Conservation (phyloP, 2,329 filamentous ascomycete species). For the Colletotrichum sp. region DNA sequence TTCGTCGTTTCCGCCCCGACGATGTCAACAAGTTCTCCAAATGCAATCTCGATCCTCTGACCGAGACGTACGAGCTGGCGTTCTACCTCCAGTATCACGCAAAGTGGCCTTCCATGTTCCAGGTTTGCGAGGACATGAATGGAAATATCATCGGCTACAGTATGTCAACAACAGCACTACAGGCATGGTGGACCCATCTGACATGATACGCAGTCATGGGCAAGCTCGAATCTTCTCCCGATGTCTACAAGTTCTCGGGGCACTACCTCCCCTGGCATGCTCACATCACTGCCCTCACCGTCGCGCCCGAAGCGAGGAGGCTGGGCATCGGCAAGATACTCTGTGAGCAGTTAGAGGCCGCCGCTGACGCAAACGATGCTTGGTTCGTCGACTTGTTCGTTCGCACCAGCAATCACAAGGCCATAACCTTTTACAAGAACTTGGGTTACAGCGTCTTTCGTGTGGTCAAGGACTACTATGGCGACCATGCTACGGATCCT, state of each 20-base stretch:
- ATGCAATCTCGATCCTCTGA: conserved; percentile 94
- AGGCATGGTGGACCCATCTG: conserved; percentile 24
- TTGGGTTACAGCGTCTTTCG: conserved; percentile 94
- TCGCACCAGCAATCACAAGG: conserved; percentile 82
- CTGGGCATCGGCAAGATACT: conserved; percentile 87
- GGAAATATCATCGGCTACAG: conserved; percentile 96
- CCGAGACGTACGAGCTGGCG: conserved; percentile 95
- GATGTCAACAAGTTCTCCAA: conserved; percentile 91
- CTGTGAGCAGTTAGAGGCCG: conserved; percentile 80
- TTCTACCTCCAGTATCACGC: conserved; percentile 98
- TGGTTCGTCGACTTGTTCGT: conserved; percentile 99
- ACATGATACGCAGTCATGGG: conserved; percentile 77
- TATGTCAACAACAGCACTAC: conserved; percentile 46
- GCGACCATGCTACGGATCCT: conserved; percentile 74
- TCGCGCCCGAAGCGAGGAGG: conserved; percentile 83
- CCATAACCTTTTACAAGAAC: conserved; percentile 85
- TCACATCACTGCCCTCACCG: conserved; percentile 94
- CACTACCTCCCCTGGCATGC: conserved; percentile 99
- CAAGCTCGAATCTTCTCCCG: conserved; percentile 88
- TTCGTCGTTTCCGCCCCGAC: conserved; percentile 81
- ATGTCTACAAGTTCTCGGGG: conserved; percentile 73
- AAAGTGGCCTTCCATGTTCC: conserved; percentile 94
- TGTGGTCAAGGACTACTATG: conserved; percentile 90
- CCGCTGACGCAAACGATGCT: conserved; percentile 79
- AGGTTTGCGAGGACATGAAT: conserved; percentile 82